Percentiles rank a stretch among this genome's conserved stretches.
Conservation (phyloP, 2,329 filamentous ascomycete genomes). For the Pseudogymnoascus pannorum region DNA sequence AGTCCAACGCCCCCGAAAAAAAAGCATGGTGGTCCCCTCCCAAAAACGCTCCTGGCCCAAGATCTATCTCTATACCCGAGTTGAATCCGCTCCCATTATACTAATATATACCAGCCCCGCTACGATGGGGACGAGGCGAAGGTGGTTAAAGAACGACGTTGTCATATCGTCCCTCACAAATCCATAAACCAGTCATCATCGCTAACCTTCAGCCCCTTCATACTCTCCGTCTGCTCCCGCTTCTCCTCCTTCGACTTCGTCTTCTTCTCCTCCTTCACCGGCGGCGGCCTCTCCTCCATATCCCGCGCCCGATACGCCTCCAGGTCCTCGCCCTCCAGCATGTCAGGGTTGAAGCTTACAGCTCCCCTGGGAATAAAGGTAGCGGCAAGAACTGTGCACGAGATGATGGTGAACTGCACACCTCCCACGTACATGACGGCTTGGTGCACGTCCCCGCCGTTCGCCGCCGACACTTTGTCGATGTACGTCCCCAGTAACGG, state of each 20-base stretch:
- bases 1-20: background rate
- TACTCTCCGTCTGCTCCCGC: background rate
- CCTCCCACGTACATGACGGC: constrained; percentile 39
- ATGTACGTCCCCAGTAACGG: constrained; percentile 40
- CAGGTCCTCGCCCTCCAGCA: constrained; percentile 34
- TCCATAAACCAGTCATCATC: constrained; percentile 1
- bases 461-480: constrained; percentile 33
- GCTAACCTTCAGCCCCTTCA: background rate
- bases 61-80: background rate
- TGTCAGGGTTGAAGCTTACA: constrained; percentile 36
- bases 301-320: constrained; percentile 19
- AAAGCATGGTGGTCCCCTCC: background rate
- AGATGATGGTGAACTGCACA: constrained; percentile 41
- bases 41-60: background rate
- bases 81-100: constrained; percentile 2
- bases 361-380: constrained; percentile 41
- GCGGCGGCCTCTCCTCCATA: background rate
- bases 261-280: background rate
- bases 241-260: background rate
- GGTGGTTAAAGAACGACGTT: background rate
- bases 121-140: no score
- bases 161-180: background rate
- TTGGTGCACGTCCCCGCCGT: constrained; percentile 31
- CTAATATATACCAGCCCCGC: background rate
- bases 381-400: constrained; percentile 34